Conservation (phyloP, 345 rosid species). For the Heritiera littoralis region DNA sequence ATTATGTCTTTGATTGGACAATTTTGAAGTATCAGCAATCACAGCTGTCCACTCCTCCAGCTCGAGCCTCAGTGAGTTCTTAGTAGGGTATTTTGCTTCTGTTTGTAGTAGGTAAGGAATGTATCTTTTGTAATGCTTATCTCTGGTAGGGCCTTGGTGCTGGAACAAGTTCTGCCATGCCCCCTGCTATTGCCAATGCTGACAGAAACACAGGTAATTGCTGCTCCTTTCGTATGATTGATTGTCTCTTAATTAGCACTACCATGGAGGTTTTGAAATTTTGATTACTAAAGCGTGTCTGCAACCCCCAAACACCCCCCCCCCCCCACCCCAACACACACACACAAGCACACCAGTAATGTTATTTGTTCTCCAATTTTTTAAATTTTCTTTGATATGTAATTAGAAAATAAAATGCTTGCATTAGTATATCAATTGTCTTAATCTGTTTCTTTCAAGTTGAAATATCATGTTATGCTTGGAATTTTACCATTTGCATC, state of each 20-base stretch:
- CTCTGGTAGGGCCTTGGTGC: conserved; percentile 57
- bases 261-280: background rate
- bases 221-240: conserved; percentile 6
- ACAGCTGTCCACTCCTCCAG: conserved; percentile 77
- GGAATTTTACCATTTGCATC: background rate
- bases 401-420: background rate
- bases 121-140: conserved; percentile 18
- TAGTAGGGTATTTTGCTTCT: background rate
- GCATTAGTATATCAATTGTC: background rate
- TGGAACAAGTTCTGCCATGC: conserved; percentile 77
- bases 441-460: background rate
- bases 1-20: conserved; percentile 98
- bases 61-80: conserved; percentile 46
- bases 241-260: background rate
- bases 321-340: background rate
- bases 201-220: conserved; percentile 67
- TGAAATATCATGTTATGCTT: background rate
- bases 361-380: background rate
- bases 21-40: conserved; percentile 96
- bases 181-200: conserved; percentile 43
- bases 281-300: background rate
- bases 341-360: background rate
- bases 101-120: conserved; percentile 13
- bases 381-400: background rate
- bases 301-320: background rate